A percentile compares a stretch with the other conserved stretches of the same genome.
phyloP scores from a whole-genome alignment of 208 protist genomes.

The Leptomonas pyrrhocoris region DNA sequence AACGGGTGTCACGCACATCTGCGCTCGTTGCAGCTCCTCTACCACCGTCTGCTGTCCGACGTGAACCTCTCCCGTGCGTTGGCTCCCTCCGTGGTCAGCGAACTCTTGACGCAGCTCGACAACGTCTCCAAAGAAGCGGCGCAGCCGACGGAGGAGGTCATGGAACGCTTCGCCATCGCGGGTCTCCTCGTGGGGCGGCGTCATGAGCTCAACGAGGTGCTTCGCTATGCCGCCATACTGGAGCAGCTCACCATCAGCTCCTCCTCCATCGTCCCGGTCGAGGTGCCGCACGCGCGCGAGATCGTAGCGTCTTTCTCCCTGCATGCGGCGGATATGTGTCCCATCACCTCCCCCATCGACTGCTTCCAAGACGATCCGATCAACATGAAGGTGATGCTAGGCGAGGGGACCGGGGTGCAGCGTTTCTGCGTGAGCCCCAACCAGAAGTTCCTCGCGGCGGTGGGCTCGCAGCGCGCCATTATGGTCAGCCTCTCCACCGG shows the following conservation, averaged over 20 bases:
- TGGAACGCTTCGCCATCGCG: constrained; percentile 54
- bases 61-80: constrained; percentile 36
- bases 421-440: constrained; percentile 82
- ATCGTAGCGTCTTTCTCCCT: constrained; percentile 59
- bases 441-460: constrained; percentile 54
- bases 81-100: constrained; percentile 30
- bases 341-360: constrained; percentile 70
- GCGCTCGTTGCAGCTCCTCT: constrained; percentile 36
- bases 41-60: constrained; percentile 29
- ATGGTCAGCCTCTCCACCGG: constrained; percentile 56
- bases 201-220: constrained; percentile 58
- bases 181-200: constrained; percentile 66
- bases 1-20: constrained; percentile 28
- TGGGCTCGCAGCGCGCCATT: constrained; percentile 44
- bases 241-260: constrained; percentile 43
- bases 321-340: constrained; percentile 30
- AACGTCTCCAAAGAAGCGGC: constrained; percentile 28
- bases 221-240: constrained; percentile 64
- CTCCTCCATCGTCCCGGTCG: constrained; percentile 35
- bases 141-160: constrained; percentile 30
- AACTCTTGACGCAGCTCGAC: constrained; percentile 35
- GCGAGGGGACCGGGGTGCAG: constrained; percentile 64
- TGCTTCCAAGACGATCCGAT: constrained; percentile 58
- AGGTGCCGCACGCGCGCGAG: constrained; percentile 48
- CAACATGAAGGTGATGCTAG: constrained; percentile 54